Base-by-base conservation (phyloP, 2,329 filamentous ascomycete genomes). In the Seiridium unicorne region DNA sequence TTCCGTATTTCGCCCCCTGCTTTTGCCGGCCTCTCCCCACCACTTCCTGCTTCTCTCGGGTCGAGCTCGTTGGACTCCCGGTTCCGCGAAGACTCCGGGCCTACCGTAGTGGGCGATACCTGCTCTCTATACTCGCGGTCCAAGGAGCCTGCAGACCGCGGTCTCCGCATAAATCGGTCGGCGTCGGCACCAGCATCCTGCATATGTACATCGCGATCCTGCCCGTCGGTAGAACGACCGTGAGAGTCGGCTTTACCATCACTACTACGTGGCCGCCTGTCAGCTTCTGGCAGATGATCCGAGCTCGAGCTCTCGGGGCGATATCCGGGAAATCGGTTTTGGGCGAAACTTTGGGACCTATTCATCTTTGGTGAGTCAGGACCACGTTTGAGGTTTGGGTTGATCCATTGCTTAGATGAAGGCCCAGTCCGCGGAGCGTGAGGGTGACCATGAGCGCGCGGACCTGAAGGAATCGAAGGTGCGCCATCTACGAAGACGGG, bases 341-440 rank as follows among this genome's bases (percentile, higher is more conserved):
- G 75, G 11, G 75, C 74, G 65, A 84, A 80, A 58, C 77, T 82
- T 61, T 81, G 81, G 1, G 81, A 79, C 59, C 82, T 75, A 65
- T 77, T 79, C 36, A 78, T 68, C 62, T 82, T 83, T 2, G 84
- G 83, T 2, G 82, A 84, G 18, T 83, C 81, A 1, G 82, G 79
- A 0, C 74, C 71, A 60, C 70, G 65, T 48, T 82, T 84, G 4
- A 82, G 65, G 35, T 77, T 79, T 3, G 83, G 81, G 55, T 85
- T 85, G 60, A 84, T 82, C 84, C 84, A 87, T 69, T 86, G 84
- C 65, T 84, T 85, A 68, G 83, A 85, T 0, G 82, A 83, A 13
- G 81, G 78, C 5, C 82, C 79, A 26, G 72, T 61, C 65, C 77
- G 81, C 61, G 84, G 82, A 13, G 79, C 79, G 42, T 84, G 79